phyloP scores from a whole-genome alignment of 192 early-diverging fungal genomes.

The Gamsiella multidivaricata region DNA sequence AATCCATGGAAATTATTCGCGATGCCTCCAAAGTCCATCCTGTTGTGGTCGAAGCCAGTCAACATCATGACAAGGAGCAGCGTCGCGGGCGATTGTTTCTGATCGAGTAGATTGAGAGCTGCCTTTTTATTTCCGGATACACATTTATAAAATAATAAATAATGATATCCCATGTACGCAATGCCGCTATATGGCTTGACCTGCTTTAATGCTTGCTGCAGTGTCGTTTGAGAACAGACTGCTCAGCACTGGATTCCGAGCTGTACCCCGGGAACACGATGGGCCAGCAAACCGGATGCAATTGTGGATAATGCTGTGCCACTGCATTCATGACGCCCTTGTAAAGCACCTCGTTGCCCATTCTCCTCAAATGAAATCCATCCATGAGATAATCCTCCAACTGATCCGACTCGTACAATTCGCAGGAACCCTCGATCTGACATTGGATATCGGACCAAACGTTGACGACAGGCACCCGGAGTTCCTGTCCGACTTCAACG shows the following conservation, averaged over 20 bases:
- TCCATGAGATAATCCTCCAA: slow-evolving; percentile 60
- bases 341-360: slow-evolving; percentile 65
- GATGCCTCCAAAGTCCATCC: slow-evolving; percentile 24
- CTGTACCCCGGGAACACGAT: slow-evolving; percentile 38
- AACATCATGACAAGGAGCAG: background rate
- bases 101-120: slow-evolving; percentile 45
- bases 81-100: slow-evolving; percentile 22
- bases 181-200: too few relatives aligned
- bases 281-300: slow-evolving; percentile 47
- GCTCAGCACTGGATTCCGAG: slow-evolving; percentile 31
- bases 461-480: slow-evolving; percentile 56
- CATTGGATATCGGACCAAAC: slow-evolving; percentile 23
- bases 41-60: slow-evolving; percentile 31
- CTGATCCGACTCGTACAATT: slow-evolving; percentile 25
- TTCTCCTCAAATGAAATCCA: slow-evolving; percentile 66
- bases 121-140: too few relatives aligned
- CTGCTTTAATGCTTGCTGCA: too few relatives aligned
- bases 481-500: slow-evolving; percentile 56
- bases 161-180: too few relatives aligned
- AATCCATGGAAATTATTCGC: slow-evolving; percentile 8
- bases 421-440: slow-evolving; percentile 17
- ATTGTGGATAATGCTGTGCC: slow-evolving; percentile 31
- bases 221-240: slow-evolving; percentile 20
- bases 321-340: slow-evolving; percentile 39
- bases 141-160: too few relatives aligned